These are phyloP conservation scores for Thraustochytrium sp. DNA, from an alignment of 352 stramenopile genomes.

Conservation along the genomic window DNA sequence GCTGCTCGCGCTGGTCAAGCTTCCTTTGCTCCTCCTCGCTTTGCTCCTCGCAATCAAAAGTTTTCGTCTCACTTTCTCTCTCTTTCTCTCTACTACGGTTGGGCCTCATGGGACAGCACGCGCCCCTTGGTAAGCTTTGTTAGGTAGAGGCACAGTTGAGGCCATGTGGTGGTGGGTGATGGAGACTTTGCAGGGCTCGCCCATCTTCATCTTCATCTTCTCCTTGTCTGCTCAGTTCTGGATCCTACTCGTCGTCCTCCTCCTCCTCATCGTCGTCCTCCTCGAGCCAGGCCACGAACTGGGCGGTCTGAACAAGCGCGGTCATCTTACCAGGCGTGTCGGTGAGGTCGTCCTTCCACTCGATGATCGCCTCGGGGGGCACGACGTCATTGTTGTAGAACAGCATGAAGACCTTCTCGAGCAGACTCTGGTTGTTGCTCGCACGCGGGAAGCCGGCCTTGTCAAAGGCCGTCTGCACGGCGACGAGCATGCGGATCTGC, in stretches of 20 bases:
- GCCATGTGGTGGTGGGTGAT: too few relatives aligned
- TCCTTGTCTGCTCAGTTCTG: too few relatives aligned
- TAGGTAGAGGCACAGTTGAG: too few relatives aligned
- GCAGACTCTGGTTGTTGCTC: not conserved
- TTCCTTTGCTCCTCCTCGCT: too few relatives aligned
- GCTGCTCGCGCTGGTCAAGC: too few relatives aligned
- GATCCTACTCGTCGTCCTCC: not conserved
- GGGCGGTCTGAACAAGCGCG: not conserved
- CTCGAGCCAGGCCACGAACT: slow-evolving; percentile 37
- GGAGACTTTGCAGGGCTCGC: too few relatives aligned
- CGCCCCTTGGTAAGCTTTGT: too few relatives aligned
- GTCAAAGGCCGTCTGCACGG: not conserved
- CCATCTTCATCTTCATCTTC: too few relatives aligned
- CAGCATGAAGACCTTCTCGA: slow-evolving; percentile 38
- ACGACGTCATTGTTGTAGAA: slow-evolving; percentile 39
- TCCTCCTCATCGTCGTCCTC: slow-evolving; percentile 21
- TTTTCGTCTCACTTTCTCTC: too few relatives aligned
- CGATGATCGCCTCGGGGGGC: slow-evolving; percentile 24
- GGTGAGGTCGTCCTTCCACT: slow-evolving; percentile 38
- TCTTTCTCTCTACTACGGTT: too few relatives aligned
- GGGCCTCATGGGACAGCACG: too few relatives aligned
- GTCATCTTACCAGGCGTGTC: slow-evolving; percentile 20
- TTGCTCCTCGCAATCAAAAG: too few relatives aligned
- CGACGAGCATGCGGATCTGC: not conserved
- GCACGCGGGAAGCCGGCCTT: slow-evolving; percentile 6